Evolutionary conservation across 345 rosid species (phyloP).

Genomic region (Mangifera indica): DNA sequence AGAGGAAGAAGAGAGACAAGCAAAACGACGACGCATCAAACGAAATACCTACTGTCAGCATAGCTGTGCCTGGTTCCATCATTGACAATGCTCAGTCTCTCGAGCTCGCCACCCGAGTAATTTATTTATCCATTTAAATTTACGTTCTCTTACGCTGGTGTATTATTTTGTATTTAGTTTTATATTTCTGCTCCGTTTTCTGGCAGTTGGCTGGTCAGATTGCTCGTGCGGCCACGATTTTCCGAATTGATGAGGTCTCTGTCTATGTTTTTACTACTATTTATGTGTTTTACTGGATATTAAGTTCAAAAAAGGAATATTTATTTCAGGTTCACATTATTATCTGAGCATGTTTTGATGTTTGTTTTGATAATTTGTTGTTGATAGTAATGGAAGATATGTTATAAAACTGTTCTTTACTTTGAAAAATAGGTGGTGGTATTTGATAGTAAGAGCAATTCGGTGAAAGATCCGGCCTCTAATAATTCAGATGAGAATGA

Average conservation of each 20-base stretch:
- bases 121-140: constrained; percentile 14
- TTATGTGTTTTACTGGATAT: background rate
- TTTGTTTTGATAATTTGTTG: background rate
- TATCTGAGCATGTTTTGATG: background rate
- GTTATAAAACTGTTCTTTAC: background rate
- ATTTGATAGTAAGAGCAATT: constrained; percentile 58
- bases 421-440: constrained; percentile 63
- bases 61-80: constrained; percentile 95
- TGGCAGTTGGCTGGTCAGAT: constrained; percentile 87
- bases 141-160: background rate
- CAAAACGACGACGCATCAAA: constrained; percentile 29
- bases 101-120: constrained; percentile 90
- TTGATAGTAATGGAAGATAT: background rate
- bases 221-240: constrained; percentile 90
- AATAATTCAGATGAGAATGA: constrained; percentile 51
- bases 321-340: background rate
- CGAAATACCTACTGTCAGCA: constrained; percentile 59
- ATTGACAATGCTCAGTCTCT: constrained; percentile 90
- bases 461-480: constrained; percentile 26
- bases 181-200: background rate
- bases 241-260: constrained; percentile 81
- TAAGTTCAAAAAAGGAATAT: background rate
- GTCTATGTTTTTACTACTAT: background rate
- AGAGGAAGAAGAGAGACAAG: constrained; percentile 28
- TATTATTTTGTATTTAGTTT: background rate